Base-by-base conservation (phyloP, 768 basidiomycete species). In the Daedalea quercina region DNA sequence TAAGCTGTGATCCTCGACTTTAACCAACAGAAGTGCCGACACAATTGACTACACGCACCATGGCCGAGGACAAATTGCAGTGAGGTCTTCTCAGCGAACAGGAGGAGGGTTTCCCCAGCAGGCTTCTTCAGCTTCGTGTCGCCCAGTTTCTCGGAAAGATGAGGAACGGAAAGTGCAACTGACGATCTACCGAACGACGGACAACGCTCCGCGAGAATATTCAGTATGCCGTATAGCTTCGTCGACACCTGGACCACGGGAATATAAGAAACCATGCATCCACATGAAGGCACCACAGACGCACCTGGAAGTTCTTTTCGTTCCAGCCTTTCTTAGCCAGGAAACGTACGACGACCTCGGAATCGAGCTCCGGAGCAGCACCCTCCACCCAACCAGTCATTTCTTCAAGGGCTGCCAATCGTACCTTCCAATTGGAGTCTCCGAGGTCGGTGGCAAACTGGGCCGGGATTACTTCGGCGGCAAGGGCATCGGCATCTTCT, bases 251-350 rank as follows among this genome's bases (percentile, higher is more conserved):
- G 50, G 26, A 28, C 40, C 37, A 40, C 4, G 4, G 44, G 51
- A 43, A 53, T 41, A 43, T 60, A 24, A 61, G 23, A 41, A 11
- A 44, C 3, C 9, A 25, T 15, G 11, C 25, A 28, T n/a, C 17
- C 22, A 3, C 28, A 56, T 42, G 22, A 15, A 12, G 12, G 20
- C 31, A 20, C 11, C 26, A 23, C 25, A 11, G 22, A 44, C 49
- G 13, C 54, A 89, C 94, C 74, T 99, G 95, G 60, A 99, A 99
- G 63, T 98, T 99, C 76, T 96, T 98, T 72, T 99, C 96, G n/a
- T 77, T 80, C 94, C 93, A 97, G 2, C 94, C 93, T 57, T 90
- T 92, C 75, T 95, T 98, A 3, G 81, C 85, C 54, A 98, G 70
- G 58, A 88, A 85, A 23, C 95, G 78, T 19, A 97, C 81, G 34